Evolutionary conservation across 176 grass and related monocot species (phyloP), one percentile per base, ranked within the genome.

Genomic region (Coix lacrymajobi): DNA sequence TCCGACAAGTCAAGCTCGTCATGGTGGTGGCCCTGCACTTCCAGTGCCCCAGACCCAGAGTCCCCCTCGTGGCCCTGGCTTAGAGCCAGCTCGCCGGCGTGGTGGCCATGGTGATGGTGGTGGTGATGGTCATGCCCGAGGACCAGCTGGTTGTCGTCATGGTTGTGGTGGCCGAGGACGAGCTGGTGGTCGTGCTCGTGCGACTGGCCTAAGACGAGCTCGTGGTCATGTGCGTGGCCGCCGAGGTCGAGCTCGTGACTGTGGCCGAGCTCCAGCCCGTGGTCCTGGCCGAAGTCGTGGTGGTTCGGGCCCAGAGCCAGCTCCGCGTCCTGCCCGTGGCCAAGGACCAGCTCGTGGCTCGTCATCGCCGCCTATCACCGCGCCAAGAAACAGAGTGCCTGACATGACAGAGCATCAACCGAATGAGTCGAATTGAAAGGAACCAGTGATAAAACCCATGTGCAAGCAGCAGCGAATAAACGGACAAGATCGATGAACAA

Each of bases 281-380:
- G 89, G 30, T 79, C 85, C 41, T 91, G 82, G 33, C 46, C 93
- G 28, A 95, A 91, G 76, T 92, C 89, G 79, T 90, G 87, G 80
- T 84, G 92, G 58, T 82, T 92, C 75, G 90, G 94, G 54, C 94
- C 94, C 69, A 97, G 73, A 38, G 81, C 95, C 20, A 97, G 81
- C 62, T 94, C 95, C 4, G 91, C 85, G 65, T 92, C 79, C 88
- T 97, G 89, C 70, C 91, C 91, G 28, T 93, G 93, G 32, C 96
- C 93, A 39, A 99, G 93, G 30, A 88, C 91, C 80, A 99, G 85
- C 73, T 98, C 93, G 57, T 96, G 93, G 82, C 85, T 93, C 9
- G 96, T 91, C 96, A 99, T 99, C 65, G 54, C 19, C 66, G 71
- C 25, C 11, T 29, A 79, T 83, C 81, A 15, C 29, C 73, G 34